Base-by-base conservation (phyloP, 805 yeast species). In the Wickerhamiella qilinensis region DNA sequence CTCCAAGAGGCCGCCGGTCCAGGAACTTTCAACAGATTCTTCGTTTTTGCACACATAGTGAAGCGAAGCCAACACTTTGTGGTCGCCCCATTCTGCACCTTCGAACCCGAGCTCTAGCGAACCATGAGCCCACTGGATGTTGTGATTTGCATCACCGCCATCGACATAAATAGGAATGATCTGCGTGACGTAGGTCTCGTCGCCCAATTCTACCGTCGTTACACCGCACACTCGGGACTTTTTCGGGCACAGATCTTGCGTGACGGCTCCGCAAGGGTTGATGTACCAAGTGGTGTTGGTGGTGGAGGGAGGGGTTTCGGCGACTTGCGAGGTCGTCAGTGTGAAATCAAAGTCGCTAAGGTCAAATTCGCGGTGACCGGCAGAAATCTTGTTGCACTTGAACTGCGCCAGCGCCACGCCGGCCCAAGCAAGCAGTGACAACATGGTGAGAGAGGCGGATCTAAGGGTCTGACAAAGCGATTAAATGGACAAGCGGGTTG, bases 141-240 rank as follows among this genome's bases (percentile, higher is more conserved):
- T 33, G 33, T 35, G 35, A 9, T 11, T n/a, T 3, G 28, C 12
- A 20, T 24, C 31, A 28, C 14, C 12, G 24, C 30, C 33, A 6
- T 40, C 37, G n/a, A 30, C 29, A 8, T 43, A 54, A 18, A 53
- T 53, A 4, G 81, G 73, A 37, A 81, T 68, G 15, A 81, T 65
- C 55, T 80, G 79, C 0, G 85, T 63, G 20, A 69, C 58, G 2
- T 72, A 43, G 3, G 72, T 56, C 22, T 59, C 51, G 16, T 67
- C 68, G n/a, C 75, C 75, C 16, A 75, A 45, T 12, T 59, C 53
- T 3, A 81, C 66, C 9, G 62, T 50, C 19, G 79, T 75, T 15
- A 79, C 51, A 2, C 93, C 94, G 57, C 98, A 88, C 7, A 86
- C 55, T 46, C 80, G 81, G 1, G 86, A 72, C 44, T 77, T 75